phyloP scores from a whole-genome alignment of 2,329 filamentous ascomycete species.

The Pseudogymnoascus sp. region DNA sequence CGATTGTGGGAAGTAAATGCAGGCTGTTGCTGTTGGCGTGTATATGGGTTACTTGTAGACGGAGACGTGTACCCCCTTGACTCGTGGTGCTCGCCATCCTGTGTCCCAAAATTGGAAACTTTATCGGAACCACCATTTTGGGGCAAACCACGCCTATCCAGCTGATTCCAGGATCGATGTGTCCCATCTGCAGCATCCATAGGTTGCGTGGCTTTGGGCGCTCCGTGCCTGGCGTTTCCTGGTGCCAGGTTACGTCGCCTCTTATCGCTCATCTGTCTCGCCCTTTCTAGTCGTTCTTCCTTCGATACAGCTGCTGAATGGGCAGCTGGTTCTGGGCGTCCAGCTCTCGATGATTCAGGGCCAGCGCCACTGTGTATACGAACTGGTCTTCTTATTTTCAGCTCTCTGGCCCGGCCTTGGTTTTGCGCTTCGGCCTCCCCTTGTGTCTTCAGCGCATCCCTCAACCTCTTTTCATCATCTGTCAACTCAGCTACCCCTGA shows the following conservation, averaged over 20 bases:
- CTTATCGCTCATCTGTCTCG: background rate
- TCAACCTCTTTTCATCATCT: conserved; percentile 4
- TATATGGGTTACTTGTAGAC: background rate
- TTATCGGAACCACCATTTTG: background rate
- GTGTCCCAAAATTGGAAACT: background rate
- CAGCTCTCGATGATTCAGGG: conserved; percentile 22
- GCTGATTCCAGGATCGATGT: background rate
- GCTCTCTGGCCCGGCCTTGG: conserved; percentile 9
- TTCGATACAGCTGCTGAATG: background rate
- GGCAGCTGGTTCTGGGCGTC: conserved; percentile 14
- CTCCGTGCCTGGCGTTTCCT: background rate
- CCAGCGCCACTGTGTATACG: conserved; percentile 20
- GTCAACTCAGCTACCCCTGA: background rate
- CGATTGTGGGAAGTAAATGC: background rate
- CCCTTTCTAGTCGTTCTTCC: background rate
- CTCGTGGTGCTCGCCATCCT: background rate
- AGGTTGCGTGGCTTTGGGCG: background rate
- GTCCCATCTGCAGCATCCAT: background rate
- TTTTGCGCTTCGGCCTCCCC: conserved; percentile 10
- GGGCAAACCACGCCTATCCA: background rate
- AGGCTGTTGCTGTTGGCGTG: background rate
- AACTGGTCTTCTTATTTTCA: conserved; percentile 15
- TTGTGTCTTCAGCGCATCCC: conserved; percentile 19
- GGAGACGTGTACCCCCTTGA: conserved; percentile 3
- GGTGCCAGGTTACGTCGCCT: background rate